A percentile compares a stretch with the other conserved stretches of the same genome.
These are phyloP conservation scores for Talaromyces trachyspermus DNA, from an alignment of 495 filamentous ascomycete species.

Conservation along the genomic window DNA sequence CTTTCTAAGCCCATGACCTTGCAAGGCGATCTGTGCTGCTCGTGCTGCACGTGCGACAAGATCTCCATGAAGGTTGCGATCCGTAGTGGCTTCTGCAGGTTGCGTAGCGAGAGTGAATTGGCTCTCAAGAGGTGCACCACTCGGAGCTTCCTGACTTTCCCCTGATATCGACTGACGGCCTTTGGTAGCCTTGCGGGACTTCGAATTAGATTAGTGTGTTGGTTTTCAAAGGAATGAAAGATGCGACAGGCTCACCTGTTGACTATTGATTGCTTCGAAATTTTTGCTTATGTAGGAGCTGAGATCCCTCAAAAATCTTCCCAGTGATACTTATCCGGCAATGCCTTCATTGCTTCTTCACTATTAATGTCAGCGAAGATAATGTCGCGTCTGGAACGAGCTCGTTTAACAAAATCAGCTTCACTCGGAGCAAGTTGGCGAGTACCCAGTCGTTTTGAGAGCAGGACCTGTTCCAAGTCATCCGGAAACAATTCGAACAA, in stretches of 20 bases:
- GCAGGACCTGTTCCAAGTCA: constrained; percentile 56
- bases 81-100: constrained; percentile 32
- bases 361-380: constrained; percentile 57
- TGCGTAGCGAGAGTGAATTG: constrained; percentile 39
- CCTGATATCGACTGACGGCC: constrained; percentile 38
- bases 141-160: constrained; percentile 29
- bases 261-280: constrained; percentile 54
- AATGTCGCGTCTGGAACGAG: constrained; percentile 57
- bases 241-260: constrained; percentile 33
- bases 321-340: constrained; percentile 74
- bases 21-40: constrained; percentile 48
- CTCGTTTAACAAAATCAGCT: constrained; percentile 61
- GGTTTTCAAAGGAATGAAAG: too few species aligned
- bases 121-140: constrained; percentile 31
- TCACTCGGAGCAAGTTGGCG: constrained; percentile 62
- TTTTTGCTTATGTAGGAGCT: constrained; percentile 70
- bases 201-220: too few species aligned
- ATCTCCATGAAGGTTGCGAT: constrained; percentile 43
- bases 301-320: constrained; percentile 70
- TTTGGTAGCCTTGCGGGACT: constrained; percentile 38
- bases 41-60: constrained; percentile 46
- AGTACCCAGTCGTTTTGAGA: constrained; percentile 56
- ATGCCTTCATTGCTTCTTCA: constrained; percentile 49
- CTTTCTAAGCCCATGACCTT: constrained; percentile 37
- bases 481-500: constrained; percentile 68